Percentiles rank a stretch among this genome's conserved stretches.
phyloP scores from a whole-genome alignment of 352 stramenopile species.

The Bremia lactucae region DNA sequence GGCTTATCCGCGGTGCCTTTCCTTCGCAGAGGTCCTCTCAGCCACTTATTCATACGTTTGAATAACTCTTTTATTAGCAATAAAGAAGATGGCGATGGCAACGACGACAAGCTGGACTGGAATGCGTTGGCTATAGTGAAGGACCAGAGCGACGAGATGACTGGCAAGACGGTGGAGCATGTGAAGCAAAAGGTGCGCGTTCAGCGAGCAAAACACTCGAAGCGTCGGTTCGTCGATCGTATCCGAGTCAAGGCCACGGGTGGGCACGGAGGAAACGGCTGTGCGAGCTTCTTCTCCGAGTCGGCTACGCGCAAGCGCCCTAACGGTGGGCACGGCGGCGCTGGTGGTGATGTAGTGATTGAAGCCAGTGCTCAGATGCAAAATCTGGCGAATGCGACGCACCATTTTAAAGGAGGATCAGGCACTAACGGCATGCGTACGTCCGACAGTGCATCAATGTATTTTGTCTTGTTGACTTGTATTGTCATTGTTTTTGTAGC shows the following conservation, averaged over 20 bases:
- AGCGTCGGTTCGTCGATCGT: conserved; percentile 85
- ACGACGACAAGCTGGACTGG: conserved; percentile 16
- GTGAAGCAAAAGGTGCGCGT: conserved; percentile 83
- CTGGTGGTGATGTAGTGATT: conserved; percentile 73
- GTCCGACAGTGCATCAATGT: conserved; percentile 11
- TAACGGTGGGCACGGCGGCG: conserved; percentile 77
- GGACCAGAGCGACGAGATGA: conserved; percentile 15
- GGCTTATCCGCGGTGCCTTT: conserved; percentile 35
- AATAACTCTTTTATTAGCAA: conserved; percentile 8
- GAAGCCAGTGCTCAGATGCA: conserved; percentile 62
- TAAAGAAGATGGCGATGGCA: conserved; percentile 29
- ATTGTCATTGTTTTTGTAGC: conserved; percentile 23
- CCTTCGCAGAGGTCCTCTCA: conserved; percentile 14
- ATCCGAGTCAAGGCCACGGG: conserved; percentile 84
- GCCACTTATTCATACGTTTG: conserved; percentile 4
- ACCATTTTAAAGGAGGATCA: conserved; percentile 73
- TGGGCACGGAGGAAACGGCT: conserved; percentile 83
- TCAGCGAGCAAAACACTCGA: conserved; percentile 74
- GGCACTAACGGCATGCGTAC: conserved; percentile 80
- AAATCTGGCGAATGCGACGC: conserved; percentile 74
- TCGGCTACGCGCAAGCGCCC: conserved; percentile 65
- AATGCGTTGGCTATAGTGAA: neutral
- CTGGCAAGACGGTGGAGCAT: conserved; percentile 56
- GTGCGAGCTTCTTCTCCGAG: conserved; percentile 79
- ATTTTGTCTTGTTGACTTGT: conserved; percentile 3